Evolutionary conservation across 208 protist species (phyloP), one percentile per base, ranked within the genome.

Genomic region (Wallacemonas rigidus): DNA sequence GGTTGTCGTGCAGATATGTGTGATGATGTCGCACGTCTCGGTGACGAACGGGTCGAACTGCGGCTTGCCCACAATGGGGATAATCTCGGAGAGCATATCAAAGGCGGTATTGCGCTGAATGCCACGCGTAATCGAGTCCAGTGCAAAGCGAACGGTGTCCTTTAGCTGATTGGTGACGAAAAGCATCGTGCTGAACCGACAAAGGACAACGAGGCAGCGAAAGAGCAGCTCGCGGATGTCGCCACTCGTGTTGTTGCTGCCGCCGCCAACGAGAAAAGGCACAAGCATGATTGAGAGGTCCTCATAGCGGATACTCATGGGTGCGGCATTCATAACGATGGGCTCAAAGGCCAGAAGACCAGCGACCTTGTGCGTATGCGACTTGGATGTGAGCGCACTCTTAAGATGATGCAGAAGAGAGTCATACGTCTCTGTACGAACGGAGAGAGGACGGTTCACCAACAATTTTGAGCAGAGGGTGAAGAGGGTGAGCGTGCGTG

Each of bases 261-360:
- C 82, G 35, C 72, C 74, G n/a, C 71, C 81, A 39, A 88, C 77
- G 12, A 95, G 71, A 74, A 86, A 94, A 3, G 91, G 91, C 3
- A 82, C 75, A 8, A 96, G 77, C 64, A 96, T 77, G n/a, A 81
- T 77, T 8, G 88, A 89, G 3, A 96, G 72, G 65, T 91, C 81
- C 64, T 96, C 89, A 74, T 94, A 94, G 8, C 70, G 74, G 17
- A 88, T 70, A 53, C 71, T 69, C 38, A 77, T 75, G 12, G 67
- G 67, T 14, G 56, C 50, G 40, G 51, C 89, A 75, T 85, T 91
- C 70, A 86, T 91, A 7, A 92, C 84, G 26, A 96, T 86, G n/a
- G 91, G 87, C 72, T 96, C 82, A 76, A 96, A 96, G 1, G 87
- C 91, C 4, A 96, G 69, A 35, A 96, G 67, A 1, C 91, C 91